Conservation (phyloP, 2,329 filamentous ascomycete species). For the Claviceps arundinis region DNA sequence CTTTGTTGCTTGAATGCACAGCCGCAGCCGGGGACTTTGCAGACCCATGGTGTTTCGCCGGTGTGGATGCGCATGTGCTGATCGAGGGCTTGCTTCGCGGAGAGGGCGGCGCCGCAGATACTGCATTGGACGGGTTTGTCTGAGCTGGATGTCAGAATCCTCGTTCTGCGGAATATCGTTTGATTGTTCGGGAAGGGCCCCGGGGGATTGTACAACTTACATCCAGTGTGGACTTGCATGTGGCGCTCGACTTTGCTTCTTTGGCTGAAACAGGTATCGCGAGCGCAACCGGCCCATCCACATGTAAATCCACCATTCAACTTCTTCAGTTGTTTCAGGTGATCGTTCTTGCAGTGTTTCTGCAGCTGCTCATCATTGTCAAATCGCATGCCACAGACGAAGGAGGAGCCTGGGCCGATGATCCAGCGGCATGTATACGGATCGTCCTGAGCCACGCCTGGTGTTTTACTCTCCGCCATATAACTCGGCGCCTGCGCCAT, state of each 20-base stretch:
- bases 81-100: slow-evolving; percentile 52
- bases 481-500: not conserved
- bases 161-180: not conserved
- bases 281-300: slow-evolving; percentile 42
- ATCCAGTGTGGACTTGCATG: slow-evolving; percentile 51
- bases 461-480: slow-evolving; percentile 5
- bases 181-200: too few species aligned
- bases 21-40: slow-evolving; percentile 33
- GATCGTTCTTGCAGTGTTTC: slow-evolving; percentile 37
- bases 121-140: slow-evolving; percentile 47
- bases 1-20: slow-evolving; percentile 55
- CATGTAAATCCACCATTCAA: slow-evolving; percentile 35
- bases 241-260: slow-evolving; percentile 52
- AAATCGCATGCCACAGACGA: slow-evolving; percentile 24
- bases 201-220: slow-evolving; percentile 26
- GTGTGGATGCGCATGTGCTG: slow-evolving; percentile 57
- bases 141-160: slow-evolving; percentile 13
- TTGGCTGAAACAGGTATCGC: slow-evolving; percentile 41
- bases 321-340: slow-evolving; percentile 33
- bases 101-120: slow-evolving; percentile 44
- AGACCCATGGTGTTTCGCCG: slow-evolving; percentile 49
- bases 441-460: slow-evolving; percentile 11
- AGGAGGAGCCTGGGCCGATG: slow-evolving; percentile 6
- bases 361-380: slow-evolving; percentile 37
- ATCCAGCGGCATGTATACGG: slow-evolving; percentile 23